These are phyloP conservation scores for Microcyclospora tardicrescens DNA, from an alignment of 2,329 filamentous ascomycete genomes.

Conservation along the genomic window DNA sequence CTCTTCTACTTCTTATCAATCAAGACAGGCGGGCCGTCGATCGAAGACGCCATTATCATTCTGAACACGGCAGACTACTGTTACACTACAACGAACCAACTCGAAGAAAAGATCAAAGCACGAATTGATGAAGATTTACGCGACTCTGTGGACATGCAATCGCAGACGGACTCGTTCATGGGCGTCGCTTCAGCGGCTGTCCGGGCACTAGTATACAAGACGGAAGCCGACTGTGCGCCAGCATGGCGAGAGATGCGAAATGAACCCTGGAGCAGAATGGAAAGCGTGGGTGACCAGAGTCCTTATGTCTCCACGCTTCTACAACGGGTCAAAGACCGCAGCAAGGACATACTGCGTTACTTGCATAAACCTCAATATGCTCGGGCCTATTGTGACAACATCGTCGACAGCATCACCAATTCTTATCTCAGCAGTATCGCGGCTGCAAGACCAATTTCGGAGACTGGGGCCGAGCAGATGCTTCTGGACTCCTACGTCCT, in stretches of 20 bases:
- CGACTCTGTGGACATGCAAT: constrained; percentile 71
- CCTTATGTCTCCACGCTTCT: constrained; percentile 78
- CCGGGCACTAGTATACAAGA: constrained; percentile 66
- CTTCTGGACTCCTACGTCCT: constrained; percentile 86
- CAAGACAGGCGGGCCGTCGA: constrained; percentile 41
- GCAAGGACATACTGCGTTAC: constrained; percentile 60
- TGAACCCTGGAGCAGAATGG: constrained; percentile 87
- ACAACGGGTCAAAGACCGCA: constrained; percentile 55
- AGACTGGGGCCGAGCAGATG: constrained; percentile 96
- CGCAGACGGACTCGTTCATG: constrained; percentile 88
- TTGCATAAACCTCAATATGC: constrained; percentile 89
- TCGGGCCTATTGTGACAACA: constrained; percentile 83
- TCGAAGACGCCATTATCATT: constrained; percentile 73
- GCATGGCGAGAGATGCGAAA: constrained; percentile 97
- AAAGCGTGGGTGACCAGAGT: constrained; percentile 85
- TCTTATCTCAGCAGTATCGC: constrained; percentile 75
- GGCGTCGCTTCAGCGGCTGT: constrained; percentile 85
- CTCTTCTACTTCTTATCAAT: constrained; percentile 60
- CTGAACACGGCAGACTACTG: constrained; percentile 97
- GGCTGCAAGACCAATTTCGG: constrained; percentile 78
- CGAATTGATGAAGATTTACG: constrained; percentile 71
- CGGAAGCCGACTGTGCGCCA: constrained; percentile 70
- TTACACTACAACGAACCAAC: constrained; percentile 80
- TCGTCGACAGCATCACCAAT: constrained; percentile 76
- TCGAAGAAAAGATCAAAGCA: constrained; percentile 89